Conservation (phyloP, 2,329 filamentous ascomycete species). For the Harringtonia lauricola region DNA sequence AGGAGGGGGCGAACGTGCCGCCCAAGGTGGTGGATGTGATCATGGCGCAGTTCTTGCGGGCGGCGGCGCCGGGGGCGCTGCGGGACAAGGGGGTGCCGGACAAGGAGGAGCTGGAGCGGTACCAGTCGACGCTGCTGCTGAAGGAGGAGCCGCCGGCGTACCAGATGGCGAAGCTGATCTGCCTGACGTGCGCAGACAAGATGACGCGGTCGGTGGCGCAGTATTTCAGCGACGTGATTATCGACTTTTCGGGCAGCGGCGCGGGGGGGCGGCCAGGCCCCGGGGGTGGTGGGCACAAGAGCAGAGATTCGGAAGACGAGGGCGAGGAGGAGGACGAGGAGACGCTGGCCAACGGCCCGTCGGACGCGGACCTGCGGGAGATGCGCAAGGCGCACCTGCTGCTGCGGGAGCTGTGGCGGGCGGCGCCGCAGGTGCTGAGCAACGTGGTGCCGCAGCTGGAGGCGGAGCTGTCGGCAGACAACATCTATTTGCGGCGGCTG, state of each 20-base stretch:
- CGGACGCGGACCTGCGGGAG: constrained; percentile 77
- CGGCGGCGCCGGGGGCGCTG: constrained; percentile 57
- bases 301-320: constrained; percentile 38
- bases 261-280: no score
- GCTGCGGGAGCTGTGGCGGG: constrained; percentile 87
- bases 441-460: constrained; percentile 93
- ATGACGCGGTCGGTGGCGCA: constrained; percentile 92
- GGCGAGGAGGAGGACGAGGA: constrained; percentile 6
- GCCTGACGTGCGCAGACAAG: constrained; percentile 79
- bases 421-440: constrained; percentile 74
- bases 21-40: constrained; percentile 81
- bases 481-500: constrained; percentile 71
- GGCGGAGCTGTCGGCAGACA: constrained; percentile 83
- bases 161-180: constrained; percentile 91
- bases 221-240: constrained; percentile 94
- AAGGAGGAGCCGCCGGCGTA: constrained; percentile 89
- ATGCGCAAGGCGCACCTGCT: constrained; percentile 81
- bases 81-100: constrained; percentile 40
- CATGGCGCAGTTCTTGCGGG: constrained; percentile 88
- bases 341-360: constrained; percentile 52
- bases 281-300: constrained; percentile 9
- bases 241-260: constrained; percentile 64
- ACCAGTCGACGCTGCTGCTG: constrained; percentile 71
- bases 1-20: constrained; percentile 70
- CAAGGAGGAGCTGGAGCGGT: constrained; percentile 51